Evolutionary conservation across 352 stramenopile species (phyloP).

Genomic region (Globisporangium spiculum): DNA sequence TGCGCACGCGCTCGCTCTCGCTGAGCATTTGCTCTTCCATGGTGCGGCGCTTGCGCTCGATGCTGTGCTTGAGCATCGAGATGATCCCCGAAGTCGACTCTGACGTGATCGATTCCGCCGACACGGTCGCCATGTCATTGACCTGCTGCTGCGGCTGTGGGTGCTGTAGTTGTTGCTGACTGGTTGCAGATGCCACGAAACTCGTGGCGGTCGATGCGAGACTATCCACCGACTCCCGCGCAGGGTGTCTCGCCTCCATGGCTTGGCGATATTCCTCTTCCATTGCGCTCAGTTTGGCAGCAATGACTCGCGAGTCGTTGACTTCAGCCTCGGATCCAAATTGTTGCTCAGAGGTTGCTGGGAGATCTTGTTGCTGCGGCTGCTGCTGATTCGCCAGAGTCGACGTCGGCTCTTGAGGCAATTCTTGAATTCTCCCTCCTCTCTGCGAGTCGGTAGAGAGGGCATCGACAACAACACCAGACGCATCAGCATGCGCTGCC

Average conservation of each 20-base stretch:
- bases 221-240: conserved; percentile 1
- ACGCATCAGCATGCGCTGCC: background rate
- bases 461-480: background rate
- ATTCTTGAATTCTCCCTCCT: background rate
- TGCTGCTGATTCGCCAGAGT: background rate
- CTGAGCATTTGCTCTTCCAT: conserved; percentile 47
- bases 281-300: conserved; percentile 34
- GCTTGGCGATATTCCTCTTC: conserved; percentile 42
- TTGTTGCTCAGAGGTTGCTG: background rate
- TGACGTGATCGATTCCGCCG: background rate
- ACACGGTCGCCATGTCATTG: background rate
- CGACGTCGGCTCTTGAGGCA: background rate
- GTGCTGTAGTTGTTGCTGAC: background rate
- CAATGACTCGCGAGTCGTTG: conserved; percentile 20
- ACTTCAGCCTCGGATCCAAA: background rate
- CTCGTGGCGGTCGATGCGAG: background rate
- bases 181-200: background rate
- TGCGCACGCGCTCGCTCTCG: conserved; percentile 52
- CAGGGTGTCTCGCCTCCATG: conserved; percentile 14
- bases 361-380: background rate
- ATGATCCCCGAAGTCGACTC: conserved; percentile 39
- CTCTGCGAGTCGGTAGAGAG: conserved; percentile 1
- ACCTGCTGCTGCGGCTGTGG: background rate
- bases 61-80: conserved; percentile 50
- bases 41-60: conserved; percentile 45